These are phyloP conservation scores for Nannochloropsis oceanica DNA, from an alignment of 108 stramenopile species.

Conservation along the genomic window DNA sequence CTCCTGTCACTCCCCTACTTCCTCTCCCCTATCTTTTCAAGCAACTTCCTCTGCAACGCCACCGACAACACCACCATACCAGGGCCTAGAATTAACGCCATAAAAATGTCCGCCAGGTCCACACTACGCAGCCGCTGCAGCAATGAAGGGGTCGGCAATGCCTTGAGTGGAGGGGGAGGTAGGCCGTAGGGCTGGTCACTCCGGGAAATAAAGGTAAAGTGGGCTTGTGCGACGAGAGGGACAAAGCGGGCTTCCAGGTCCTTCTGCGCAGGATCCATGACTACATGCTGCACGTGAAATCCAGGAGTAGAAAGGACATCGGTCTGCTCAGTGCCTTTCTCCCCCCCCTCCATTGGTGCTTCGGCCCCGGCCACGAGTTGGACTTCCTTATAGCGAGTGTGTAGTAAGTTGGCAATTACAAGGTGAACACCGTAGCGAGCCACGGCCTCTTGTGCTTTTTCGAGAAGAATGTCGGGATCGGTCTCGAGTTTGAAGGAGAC, in stretches of 20 bases:
- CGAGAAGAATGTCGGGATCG: conserved; percentile 55
- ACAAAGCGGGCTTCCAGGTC: neutral
- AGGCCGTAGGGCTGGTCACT: neutral
- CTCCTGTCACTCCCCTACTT: neutral
- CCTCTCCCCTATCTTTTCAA: neutral
- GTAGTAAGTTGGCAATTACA: conserved; percentile 84
- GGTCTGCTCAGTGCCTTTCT: neutral
- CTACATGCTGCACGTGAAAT: neutral
- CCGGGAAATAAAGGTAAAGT: neutral
- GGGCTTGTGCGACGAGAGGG: neutral
- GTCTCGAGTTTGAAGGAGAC: conserved; percentile 99
- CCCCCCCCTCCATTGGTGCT: neutral
- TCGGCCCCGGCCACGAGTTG: conserved; percentile 14
- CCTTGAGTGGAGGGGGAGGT: neutral
- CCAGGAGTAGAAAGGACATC: neutral
- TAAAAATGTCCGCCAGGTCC: neutral
- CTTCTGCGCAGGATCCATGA: neutral
- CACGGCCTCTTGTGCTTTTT: conserved; percentile 69
- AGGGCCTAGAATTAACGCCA: neutral
- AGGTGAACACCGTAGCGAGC: conserved; percentile 66
- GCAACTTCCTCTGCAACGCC: neutral
- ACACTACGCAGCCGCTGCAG: neutral
- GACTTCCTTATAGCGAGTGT: conserved; percentile 65
- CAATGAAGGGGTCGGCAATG: neutral
- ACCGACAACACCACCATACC: neutral